Evolutionary conservation across 208 protist genomes (phyloP).

Genomic region (Trypanosomatidae sp.): DNA sequence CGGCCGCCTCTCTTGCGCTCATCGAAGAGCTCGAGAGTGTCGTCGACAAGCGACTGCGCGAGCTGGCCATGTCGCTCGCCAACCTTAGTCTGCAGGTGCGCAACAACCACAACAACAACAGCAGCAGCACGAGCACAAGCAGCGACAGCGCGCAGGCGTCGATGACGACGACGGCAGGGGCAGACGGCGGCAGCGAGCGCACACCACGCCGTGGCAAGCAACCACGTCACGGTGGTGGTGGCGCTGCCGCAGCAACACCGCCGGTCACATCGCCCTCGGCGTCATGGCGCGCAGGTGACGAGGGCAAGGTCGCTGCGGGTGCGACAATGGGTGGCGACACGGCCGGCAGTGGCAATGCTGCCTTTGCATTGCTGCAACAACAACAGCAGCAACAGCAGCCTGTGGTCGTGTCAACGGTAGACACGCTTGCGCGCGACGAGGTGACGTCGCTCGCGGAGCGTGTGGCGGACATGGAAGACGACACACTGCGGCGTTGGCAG

Average conservation of each 20-base stretch:
- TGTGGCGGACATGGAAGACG: conserved; percentile 63
- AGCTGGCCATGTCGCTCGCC: conserved; percentile 26
- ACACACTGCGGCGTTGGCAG: conserved; percentile 56
- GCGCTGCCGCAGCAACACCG: no score
- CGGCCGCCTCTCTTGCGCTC: conserved; percentile 39
- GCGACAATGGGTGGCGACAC: not conserved
- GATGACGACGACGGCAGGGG: no score
- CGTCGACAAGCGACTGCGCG: conserved; percentile 54
- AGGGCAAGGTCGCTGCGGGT: no score
- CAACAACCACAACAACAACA: not conserved
- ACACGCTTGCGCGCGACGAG: conserved; percentile 31
- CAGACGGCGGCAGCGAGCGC: no score
- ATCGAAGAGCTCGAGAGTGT: conserved; percentile 42
- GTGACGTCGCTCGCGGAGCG: conserved; percentile 22
- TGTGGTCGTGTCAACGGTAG: not conserved
- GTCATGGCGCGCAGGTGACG: no score
- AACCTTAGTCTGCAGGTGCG: conserved; percentile 15
- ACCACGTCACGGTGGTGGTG: no score
- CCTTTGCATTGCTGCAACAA: not conserved
- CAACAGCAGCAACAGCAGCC: not conserved
- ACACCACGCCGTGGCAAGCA: no score
- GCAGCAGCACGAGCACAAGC: not conserved
- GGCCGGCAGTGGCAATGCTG: not conserved
- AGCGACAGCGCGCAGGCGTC: no score
- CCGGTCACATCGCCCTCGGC: no score